These are phyloP conservation scores for Gardenia jasminoides DNA, from an alignment of 257 asterid species.

Conservation along the genomic window DNA sequence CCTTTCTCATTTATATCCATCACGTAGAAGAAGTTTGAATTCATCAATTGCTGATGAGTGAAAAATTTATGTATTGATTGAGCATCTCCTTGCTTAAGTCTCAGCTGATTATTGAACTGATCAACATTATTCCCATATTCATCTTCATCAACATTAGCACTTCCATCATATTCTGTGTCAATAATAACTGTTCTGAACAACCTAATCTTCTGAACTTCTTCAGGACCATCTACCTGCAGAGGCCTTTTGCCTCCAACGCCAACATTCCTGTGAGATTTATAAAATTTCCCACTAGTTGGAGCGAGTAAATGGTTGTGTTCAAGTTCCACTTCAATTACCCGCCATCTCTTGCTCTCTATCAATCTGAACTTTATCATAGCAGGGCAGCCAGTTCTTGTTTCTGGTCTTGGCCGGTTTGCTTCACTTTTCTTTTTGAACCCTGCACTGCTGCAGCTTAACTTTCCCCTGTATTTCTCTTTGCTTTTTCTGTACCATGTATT, in stretches of 20 bases:
- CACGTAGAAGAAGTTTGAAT: slow-evolving; percentile 52
- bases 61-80: slow-evolving; percentile 44
- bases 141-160: slow-evolving; percentile 27
- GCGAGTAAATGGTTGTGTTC: slow-evolving; percentile 62
- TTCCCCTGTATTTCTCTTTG: slow-evolving; percentile 61
- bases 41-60: slow-evolving; percentile 45
- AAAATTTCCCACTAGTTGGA: slow-evolving; percentile 36
- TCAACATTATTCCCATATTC: slow-evolving; percentile 24
- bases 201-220: slow-evolving; percentile 38
- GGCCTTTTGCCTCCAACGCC: slow-evolving; percentile 51
- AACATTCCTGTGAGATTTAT: slow-evolving; percentile 43
- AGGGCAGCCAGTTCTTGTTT: slow-evolving; percentile 70
- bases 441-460: slow-evolving; percentile 66
- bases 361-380: slow-evolving; percentile 64
- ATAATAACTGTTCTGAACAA: slow-evolving; percentile 51
- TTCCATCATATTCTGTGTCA: slow-evolving; percentile 38
- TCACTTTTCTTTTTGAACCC: slow-evolving; percentile 69
- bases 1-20: slow-evolving; percentile 62
- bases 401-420: slow-evolving; percentile 59
- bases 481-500: slow-evolving; percentile 69
- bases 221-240: slow-evolving; percentile 35
- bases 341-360: slow-evolving; percentile 57
- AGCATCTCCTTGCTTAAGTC: slow-evolving; percentile 51
- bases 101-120: slow-evolving; percentile 33
- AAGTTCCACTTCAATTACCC: slow-evolving; percentile 57